Evolutionary conservation across 2,329 filamentous ascomycete species (phyloP), one percentile per base, ranked within the genome.

Genomic region (Hymenoscyphus scutula): DNA sequence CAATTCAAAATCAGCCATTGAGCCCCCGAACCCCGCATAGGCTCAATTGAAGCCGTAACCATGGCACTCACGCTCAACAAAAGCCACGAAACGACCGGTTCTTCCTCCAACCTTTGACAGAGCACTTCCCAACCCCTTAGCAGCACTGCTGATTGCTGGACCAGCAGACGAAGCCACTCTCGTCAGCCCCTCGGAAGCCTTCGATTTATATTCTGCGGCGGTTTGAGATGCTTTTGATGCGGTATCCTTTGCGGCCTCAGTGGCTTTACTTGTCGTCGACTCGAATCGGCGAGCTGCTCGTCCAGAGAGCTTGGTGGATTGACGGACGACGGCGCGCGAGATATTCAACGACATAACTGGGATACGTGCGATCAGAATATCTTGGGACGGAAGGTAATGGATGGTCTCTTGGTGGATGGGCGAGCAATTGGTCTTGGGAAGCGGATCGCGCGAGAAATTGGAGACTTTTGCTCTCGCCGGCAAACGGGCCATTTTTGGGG

Each of bases 171-270:
- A 88, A 68, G 89, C 83, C 73, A 95, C 93, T 75, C 88, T 87
- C 72, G 90, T 91, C 61, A 97, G 85, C 68, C 92, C 92, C 79
- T 96, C 84, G 68, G 88, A 84, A 63, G 92, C 92, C 83, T 92
- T 92, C 72, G 81, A 74, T 56, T 79, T 73, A 71, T 78, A 77
- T 65, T 83, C 77, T 68, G 79, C 75, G 53, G 79, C 78, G 32
- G 77, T 72, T 53, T 77, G 69, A 19, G 76, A 71, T 56, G 78
- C 77, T 72, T 82, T 73, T 56, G 77, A 71, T 41, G 77, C 75
- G 62, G 77, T 72, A 51, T 79, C 76, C 30, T 62, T 62, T 3
- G 60, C 76, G 56, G 78, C 75, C 65, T 80, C 77, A 65, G 76
- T 72, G 67, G 80, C 79, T 75, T 81, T 80, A 64, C 77, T 61